Evolutionary conservation across 1,139 yeast genomes (phyloP).

Genomic region (Magnusiomyces suaveolens): DNA sequence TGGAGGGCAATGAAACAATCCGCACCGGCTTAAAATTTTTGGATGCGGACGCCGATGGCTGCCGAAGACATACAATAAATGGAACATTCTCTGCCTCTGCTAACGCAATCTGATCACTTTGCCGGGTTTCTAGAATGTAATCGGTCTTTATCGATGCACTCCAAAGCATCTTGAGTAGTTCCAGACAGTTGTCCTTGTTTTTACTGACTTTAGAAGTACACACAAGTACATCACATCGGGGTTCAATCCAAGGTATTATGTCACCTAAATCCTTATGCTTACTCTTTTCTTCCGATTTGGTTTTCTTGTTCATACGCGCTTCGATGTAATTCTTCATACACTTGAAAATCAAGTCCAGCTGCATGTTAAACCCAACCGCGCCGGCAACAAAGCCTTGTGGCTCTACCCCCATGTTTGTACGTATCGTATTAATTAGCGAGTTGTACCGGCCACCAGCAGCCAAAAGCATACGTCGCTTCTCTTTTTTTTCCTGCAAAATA

Average conservation of each 20-base stretch:
- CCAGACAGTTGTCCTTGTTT: slow-evolving; percentile 49
- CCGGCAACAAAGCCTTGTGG: slow-evolving; percentile 37
- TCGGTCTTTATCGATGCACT: slow-evolving; percentile 62
- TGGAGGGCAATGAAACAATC: slow-evolving; percentile 46
- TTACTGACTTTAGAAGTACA: slow-evolving; percentile 48
- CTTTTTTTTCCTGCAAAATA: slow-evolving; percentile 45
- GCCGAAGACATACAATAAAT: slow-evolving; percentile 65
- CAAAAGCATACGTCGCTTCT: slow-evolving; percentile 33
- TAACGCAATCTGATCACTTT: slow-evolving; percentile 61
- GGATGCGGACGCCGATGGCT: slow-evolving; percentile 27
- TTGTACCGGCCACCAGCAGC: slow-evolving; percentile 90
- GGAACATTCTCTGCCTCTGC: slow-evolving; percentile 64
- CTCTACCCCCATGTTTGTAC: slow-evolving; percentile 35
- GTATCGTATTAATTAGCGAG: slow-evolving; percentile 30
- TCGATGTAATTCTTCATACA: slow-evolving; percentile 37
- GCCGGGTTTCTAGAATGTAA: slow-evolving; percentile 38
- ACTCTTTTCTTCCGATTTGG: slow-evolving; percentile 16
- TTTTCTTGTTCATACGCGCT: slow-evolving; percentile 15
- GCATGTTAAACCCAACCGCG: slow-evolving; percentile 80
- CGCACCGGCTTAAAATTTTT: slow-evolving; percentile 61
- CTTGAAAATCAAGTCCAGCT: slow-evolving; percentile 49
- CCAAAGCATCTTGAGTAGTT: slow-evolving; percentile 61
- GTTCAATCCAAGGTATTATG: slow-evolving; percentile 1
- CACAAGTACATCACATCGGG: slow-evolving; percentile 72
- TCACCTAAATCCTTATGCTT: not conserved